phyloP scores from a whole-genome alignment of 371 early-diverging fungal species.

The Mortierella sp. region DNA sequence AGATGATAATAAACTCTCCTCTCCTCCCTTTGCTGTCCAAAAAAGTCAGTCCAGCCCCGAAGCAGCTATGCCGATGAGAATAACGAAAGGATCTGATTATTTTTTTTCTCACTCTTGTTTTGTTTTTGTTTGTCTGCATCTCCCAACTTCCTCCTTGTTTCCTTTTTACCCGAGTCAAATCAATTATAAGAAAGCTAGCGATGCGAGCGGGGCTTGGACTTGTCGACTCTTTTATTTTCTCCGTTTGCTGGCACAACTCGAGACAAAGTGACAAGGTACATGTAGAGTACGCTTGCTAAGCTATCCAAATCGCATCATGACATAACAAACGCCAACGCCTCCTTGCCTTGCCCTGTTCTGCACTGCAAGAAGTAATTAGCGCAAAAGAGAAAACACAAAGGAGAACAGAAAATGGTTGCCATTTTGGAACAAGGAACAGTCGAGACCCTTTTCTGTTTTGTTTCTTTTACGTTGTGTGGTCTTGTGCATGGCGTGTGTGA shows the following conservation, averaged over 20 bases:
- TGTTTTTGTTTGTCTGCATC: neutral
- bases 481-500: neutral
- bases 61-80: neutral
- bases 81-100: neutral
- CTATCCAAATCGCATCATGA: neutral
- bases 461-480: neutral
- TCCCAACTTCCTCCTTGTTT: neutral
- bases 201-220: neutral
- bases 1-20: neutral
- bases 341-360: neutral
- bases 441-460: slow-evolving; percentile 1
- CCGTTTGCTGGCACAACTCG: neutral
- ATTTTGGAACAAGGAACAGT: slow-evolving; percentile 12
- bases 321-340: neutral
- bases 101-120: neutral
- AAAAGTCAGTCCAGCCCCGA: slow-evolving; percentile 6
- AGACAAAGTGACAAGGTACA: neutral
- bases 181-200: neutral
- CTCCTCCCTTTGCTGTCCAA: neutral
- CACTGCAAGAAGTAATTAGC: neutral
- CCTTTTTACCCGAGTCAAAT: neutral
- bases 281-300: neutral
- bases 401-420: neutral
- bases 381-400: neutral
- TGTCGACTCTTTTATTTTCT: neutral